Conservation (phyloP, 306 rosid species). For the Fagus crenata region DNA sequence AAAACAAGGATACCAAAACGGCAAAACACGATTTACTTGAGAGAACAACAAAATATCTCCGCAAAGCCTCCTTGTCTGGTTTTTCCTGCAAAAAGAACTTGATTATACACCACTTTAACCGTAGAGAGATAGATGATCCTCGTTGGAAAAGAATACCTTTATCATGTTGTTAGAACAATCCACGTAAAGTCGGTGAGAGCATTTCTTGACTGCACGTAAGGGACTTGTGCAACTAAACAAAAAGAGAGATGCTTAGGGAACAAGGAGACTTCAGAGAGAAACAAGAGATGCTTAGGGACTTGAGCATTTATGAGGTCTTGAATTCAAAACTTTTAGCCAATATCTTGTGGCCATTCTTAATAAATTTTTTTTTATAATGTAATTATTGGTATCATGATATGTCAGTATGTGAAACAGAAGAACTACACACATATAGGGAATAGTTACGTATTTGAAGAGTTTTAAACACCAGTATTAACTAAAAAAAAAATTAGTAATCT, state of each 20-base stretch:
- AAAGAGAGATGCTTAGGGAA: not conserved
- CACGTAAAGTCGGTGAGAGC: constrained; percentile 28
- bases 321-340: no score
- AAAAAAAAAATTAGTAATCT: no score
- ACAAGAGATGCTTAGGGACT: constrained; percentile 5
- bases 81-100: not conserved
- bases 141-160: constrained; percentile 8
- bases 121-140: constrained; percentile 5
- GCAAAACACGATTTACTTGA: not conserved
- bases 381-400: no score
- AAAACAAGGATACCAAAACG: not conserved
- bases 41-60: not conserved
- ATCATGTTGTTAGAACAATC: not conserved
- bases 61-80: constrained; percentile 26
- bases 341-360: constrained; percentile 14
- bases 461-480: no score
- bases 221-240: not conserved
- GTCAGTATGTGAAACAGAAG: no score
- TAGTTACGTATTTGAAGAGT: no score
- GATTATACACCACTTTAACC: constrained; percentile 18
- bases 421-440: no score
- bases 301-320: no score
- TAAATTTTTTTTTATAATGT: no score
- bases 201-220: constrained; percentile 16
- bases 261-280: no score